These are phyloP conservation scores for Neckera pumila DNA, from an alignment of 225 moss, liverwort and hornwort species.

Conservation along the genomic window DNA sequence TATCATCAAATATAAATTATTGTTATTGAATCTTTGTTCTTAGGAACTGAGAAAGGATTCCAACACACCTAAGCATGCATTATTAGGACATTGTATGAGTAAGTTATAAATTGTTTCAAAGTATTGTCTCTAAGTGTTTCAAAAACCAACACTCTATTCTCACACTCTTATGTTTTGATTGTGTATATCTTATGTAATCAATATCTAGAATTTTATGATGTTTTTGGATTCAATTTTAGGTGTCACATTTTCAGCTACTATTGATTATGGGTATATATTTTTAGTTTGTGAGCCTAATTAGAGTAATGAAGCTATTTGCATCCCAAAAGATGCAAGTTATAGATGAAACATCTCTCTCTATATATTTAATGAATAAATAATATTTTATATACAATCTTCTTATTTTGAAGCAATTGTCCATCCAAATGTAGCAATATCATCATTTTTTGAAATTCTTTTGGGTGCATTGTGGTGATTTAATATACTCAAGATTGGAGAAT, in stretches of 20 bases:
- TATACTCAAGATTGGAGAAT: neutral
- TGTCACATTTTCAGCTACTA: accelerated
- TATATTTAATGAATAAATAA: neutral
- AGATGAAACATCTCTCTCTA: too few relatives aligned
- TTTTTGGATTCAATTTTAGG: neutral
- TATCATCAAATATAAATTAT: neutral
- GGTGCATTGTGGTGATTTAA: neutral
- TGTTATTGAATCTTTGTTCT: neutral
- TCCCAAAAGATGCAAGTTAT: too few relatives aligned
- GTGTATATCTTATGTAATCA: neutral
- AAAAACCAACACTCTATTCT: neutral
- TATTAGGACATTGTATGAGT: neutral
- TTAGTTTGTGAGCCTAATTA: too few relatives aligned
- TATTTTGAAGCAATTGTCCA: neutral
- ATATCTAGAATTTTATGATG: too few relatives aligned
- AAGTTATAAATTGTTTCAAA: neutral
- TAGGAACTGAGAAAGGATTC: neutral
- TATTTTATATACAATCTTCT: neutral
- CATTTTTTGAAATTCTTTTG: neutral
- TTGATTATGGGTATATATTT: neutral
- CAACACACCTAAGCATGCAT: neutral
- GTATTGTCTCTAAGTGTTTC: neutral
- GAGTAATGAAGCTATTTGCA: too few relatives aligned
- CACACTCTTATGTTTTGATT: neutral
- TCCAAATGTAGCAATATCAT: neutral